These are phyloP conservation scores for Apostasia shenzhenica DNA, from an alignment of 106 monocot species.

Conservation along the genomic window DNA sequence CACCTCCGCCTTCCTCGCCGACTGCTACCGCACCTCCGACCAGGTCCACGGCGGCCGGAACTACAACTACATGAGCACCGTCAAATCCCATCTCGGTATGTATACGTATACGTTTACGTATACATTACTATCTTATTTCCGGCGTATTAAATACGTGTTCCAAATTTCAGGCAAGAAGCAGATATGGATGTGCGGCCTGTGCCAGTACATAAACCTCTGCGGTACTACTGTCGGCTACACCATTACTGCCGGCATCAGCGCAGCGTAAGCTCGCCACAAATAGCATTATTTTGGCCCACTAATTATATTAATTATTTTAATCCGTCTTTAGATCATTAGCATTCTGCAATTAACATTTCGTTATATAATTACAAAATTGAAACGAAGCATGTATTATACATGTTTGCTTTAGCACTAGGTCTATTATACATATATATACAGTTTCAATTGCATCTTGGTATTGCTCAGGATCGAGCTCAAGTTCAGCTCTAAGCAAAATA, in stretches of 20 bases:
- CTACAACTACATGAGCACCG: conserved; percentile 40
- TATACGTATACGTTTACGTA: too few relatives aligned
- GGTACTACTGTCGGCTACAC: conserved; percentile 54
- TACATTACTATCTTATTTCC: too few relatives aligned
- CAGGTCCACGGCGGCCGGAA: conserved; percentile 25
- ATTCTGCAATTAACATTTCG: too few relatives aligned
- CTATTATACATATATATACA: too few relatives aligned
- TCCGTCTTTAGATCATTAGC: not conserved
- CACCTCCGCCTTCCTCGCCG: conserved; percentile 42
- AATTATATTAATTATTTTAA: not conserved
- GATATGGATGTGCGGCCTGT: conserved; percentile 11
- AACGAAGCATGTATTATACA: too few relatives aligned
- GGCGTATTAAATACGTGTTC: too few relatives aligned
- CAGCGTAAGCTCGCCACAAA: conserved; percentile 26
- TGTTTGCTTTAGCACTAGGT: too few relatives aligned
- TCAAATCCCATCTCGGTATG: conserved; percentile 31
- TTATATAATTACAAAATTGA: too few relatives aligned
- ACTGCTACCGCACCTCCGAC: conserved; percentile 45
- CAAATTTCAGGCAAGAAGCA: not conserved
- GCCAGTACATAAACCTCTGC: conserved; percentile 51
- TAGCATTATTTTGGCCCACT: too few relatives aligned
- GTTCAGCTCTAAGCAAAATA: too few relatives aligned
- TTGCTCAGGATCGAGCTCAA: too few relatives aligned
- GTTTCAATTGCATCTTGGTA: too few relatives aligned
- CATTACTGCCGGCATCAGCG: conserved; percentile 51